Percentiles rank a stretch among this genome's conserved stretches.
Conservation (phyloP, 768 basidiomycete genomes). For the Rhizopogon salebrosus region DNA sequence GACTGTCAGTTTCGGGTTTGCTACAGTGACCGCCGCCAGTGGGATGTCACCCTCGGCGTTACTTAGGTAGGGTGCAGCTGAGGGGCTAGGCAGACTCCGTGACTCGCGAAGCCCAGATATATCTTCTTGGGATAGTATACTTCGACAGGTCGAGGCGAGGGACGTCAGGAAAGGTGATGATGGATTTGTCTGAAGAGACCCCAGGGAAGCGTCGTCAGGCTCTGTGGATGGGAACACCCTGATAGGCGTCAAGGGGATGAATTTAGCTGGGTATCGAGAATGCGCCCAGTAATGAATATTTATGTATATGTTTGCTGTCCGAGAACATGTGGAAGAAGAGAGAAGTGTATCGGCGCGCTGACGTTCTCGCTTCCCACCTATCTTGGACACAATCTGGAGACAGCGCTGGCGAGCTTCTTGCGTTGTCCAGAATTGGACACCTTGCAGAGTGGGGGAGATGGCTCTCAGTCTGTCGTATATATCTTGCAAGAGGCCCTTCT, state of each 20-base stretch:
- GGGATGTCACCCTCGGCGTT: slow-evolving; percentile 36
- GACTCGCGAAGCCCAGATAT: not conserved
- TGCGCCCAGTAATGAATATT: slow-evolving; percentile 53
- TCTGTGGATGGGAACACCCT: slow-evolving; percentile 38
- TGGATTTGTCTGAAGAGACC: not conserved
- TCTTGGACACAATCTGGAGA: slow-evolving; percentile 72
- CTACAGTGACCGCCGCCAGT: slow-evolving; percentile 47
- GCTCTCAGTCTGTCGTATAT: slow-evolving; percentile 43
- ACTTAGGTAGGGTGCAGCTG: not conserved
- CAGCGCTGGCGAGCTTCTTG: slow-evolving; percentile 69
- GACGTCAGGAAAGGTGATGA: slow-evolving; percentile 38
- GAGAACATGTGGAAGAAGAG: slow-evolving; percentile 13
- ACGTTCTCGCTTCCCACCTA: slow-evolving; percentile 69
- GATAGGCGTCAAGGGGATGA: slow-evolving; percentile 56
- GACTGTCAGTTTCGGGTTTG: slow-evolving; percentile 57
- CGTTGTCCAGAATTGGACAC: slow-evolving; percentile 76
- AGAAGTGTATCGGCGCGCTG: slow-evolving; percentile 62
- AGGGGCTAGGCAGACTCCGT: not conserved
- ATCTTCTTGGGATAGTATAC: slow-evolving; percentile 47
- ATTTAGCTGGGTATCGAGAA: slow-evolving; percentile 52
- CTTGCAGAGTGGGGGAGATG: slow-evolving; percentile 7
- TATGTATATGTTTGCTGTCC: slow-evolving; percentile 18
- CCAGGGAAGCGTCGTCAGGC: slow-evolving; percentile 6
- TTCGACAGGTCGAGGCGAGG: slow-evolving; percentile 47
- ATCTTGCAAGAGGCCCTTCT: slow-evolving; percentile 55